Evolutionary conservation across 2,329 filamentous ascomycete genomes (phyloP).

Genomic region (Diaporthe vaccinii): DNA sequence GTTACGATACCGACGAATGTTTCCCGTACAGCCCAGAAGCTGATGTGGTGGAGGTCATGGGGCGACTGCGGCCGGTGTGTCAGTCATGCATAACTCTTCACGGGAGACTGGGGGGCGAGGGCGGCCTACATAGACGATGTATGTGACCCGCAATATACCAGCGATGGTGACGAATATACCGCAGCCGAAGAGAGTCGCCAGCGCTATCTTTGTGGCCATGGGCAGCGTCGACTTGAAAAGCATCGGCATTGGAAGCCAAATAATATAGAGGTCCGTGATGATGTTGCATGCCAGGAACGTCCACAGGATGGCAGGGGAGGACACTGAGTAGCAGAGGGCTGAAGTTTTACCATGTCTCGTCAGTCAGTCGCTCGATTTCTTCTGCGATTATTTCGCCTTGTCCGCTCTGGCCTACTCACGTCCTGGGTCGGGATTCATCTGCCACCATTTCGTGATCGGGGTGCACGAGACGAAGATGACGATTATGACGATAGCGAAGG

Average conservation of each 20-base stretch:
- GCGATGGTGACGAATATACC: constrained; percentile 58
- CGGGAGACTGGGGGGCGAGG: too few relatives aligned
- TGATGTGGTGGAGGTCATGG: constrained; percentile 44
- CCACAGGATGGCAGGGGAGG: constrained; percentile 61
- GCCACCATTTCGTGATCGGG: constrained; percentile 42
- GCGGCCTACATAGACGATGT: constrained; percentile 46
- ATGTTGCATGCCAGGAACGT: constrained; percentile 58
- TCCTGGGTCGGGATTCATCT: constrained; percentile 44
- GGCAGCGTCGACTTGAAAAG: constrained; percentile 55
- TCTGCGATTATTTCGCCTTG: too few relatives aligned
- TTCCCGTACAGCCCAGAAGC: constrained; percentile 59
- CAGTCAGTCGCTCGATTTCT: neutral
- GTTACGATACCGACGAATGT: constrained; percentile 60
- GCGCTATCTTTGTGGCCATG: constrained; percentile 53
- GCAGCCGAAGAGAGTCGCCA: constrained; percentile 53
- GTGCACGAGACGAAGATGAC: constrained; percentile 38
- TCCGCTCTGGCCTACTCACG: constrained; percentile 20
- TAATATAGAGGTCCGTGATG: constrained; percentile 69
- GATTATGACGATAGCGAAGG: constrained; percentile 49
- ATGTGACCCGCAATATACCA: constrained; percentile 53
- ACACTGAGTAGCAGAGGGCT: constrained; percentile 60
- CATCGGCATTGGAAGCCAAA: constrained; percentile 70
- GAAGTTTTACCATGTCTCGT: constrained; percentile 26
- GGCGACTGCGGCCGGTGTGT: constrained; percentile 48
- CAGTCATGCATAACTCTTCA: neutral